Evolutionary conservation across 2,329 filamentous ascomycete genomes (phyloP), one percentile per base, ranked within the genome.

Genomic region (Ophiostoma australiae): DNA sequence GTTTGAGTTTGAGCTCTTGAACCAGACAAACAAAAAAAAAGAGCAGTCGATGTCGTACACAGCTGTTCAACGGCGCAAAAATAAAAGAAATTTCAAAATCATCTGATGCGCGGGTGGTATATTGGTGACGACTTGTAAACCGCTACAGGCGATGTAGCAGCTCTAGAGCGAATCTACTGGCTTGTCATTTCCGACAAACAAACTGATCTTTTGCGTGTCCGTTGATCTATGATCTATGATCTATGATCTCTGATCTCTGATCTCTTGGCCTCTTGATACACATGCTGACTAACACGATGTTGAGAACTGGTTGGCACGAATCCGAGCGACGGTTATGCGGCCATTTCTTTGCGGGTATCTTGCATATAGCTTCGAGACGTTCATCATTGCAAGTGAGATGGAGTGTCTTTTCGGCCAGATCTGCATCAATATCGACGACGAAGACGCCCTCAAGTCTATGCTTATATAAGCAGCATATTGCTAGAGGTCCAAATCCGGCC

Each of bases 41-140:
- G 10, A 58, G 10, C 20, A 48, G 37, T 48, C 15, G 15, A 17
- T 61, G n/a, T 61, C 8, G 55, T 37, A 33, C 5, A 31, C n/a
- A 33, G 61, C 61, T 48, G 44, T n/a, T 48, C 44, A 48, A 48
- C 44, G 44, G 44, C 44, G 44, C 44, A 48, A 48, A 39, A 48
- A 48, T n/a, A 48, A 48, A 48, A 48, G 44, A 48, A 48, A 48
- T 48, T 48, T 48, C 8, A 48, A 48, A 48, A 48, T n/a, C 27
- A 31, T 31, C 27, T 31, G 27, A 31, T 31, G n/a, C n/a, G n/a
- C n/a, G 27, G 27, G 27, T 31, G 27, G 27, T 31, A 31, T 31
- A 31, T 3, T 31, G 27, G 27, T 31, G 27, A 31, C 27, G 27
- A 31, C 27, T 31, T 31, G 3, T 31, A 31, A 31, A 31, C 3